Base-by-base conservation (phyloP, 805 yeast species). In the Candida taoyuanica region DNA sequence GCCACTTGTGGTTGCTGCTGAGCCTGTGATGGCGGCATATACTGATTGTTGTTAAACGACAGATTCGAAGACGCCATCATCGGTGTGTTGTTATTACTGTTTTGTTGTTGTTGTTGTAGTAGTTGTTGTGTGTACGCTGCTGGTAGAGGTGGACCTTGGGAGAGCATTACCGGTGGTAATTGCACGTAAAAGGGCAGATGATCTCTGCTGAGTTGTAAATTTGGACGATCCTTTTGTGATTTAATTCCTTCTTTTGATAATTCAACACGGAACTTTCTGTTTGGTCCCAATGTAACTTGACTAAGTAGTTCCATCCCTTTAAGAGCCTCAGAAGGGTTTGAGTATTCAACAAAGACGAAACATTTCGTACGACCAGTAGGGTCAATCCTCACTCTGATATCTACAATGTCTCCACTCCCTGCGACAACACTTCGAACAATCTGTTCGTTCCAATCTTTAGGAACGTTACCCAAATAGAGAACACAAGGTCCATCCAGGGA, bases 371-470 rank as follows among this genome's bases (percentile, higher is more conserved):
- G 73, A 9, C 79, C 76, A 9, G 71, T 66, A 2, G 57, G 51
- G 29, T 55, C 58, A 17, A 55, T 37, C 31, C 58, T 41, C 8
- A 52, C 42, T 48, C 85, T 69, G 7, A 82, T 81, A 46, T 79
- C 85, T 13, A 78, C 77, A 18, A 84, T 74, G 3, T 74, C 73
- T 1, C 93, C 93, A 8, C 84, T 70, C 1, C 89, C 89, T 37
- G 84, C 78, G 17, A 82, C 79, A 9, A 83, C 74, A 20, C 78
- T 74, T 37, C 77, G 73, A 25, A 83, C 65, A 13, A 71, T 74
- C 35, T 74, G 74, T 39, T 74, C 79, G 44, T 70, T 78, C 93
- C 93, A 84, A 44, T 78, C 80, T 47, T 71, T 72, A 1, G 93
- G 93, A 19, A 83, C 63, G 48, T 72, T 74, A 13, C 85, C 86